Percentiles rank a stretch among this genome's conserved stretches.
Conservation (phyloP, 768 basidiomycete genomes). For the Lentinula aciculospora region DNA sequence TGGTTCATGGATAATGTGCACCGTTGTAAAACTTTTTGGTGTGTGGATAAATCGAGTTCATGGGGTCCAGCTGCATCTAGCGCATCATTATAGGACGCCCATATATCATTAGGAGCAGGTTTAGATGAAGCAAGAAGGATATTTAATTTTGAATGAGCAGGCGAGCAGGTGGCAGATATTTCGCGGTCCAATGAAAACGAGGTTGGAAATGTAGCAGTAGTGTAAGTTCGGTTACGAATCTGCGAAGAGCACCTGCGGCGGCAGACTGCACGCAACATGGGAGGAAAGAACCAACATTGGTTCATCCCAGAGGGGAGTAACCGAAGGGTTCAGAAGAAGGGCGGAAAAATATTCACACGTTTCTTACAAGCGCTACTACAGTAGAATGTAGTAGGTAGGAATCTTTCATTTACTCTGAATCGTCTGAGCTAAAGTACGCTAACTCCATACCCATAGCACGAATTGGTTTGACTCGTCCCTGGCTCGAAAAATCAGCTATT, state of each 20-base stretch:
- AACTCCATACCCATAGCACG: slow-evolving; percentile 88
- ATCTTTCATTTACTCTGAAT: slow-evolving; percentile 1
- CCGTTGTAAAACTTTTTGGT: slow-evolving; percentile 64
- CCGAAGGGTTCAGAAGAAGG: not conserved
- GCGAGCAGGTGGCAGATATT: not conserved
- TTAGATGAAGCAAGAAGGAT: not conserved
- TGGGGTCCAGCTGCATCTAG: slow-evolving; percentile 41
- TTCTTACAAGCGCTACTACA: not conserved
- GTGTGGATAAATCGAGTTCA: slow-evolving; percentile 55
- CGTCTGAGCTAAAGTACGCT: slow-evolving; percentile 76
- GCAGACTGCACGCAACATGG: not conserved
- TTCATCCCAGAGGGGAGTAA: not conserved
- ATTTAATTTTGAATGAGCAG: not conserved
- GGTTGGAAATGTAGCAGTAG: not conserved
- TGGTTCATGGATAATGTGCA: slow-evolving; percentile 46
- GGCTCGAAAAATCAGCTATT: slow-evolving; percentile 82
- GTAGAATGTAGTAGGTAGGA: too few relatives aligned
- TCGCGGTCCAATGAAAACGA: not conserved
- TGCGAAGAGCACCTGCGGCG: not conserved
- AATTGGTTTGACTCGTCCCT: slow-evolving; percentile 67
- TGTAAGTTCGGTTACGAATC: not conserved
- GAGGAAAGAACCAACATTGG: slow-evolving; percentile 2
- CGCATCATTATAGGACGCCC: slow-evolving; percentile 59
- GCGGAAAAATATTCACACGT: not conserved
- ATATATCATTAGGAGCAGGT: slow-evolving; percentile 45